These are phyloP conservation scores for Nigrospora sphaerica DNA, from an alignment of 2,329 filamentous ascomycete species.

Conservation along the genomic window DNA sequence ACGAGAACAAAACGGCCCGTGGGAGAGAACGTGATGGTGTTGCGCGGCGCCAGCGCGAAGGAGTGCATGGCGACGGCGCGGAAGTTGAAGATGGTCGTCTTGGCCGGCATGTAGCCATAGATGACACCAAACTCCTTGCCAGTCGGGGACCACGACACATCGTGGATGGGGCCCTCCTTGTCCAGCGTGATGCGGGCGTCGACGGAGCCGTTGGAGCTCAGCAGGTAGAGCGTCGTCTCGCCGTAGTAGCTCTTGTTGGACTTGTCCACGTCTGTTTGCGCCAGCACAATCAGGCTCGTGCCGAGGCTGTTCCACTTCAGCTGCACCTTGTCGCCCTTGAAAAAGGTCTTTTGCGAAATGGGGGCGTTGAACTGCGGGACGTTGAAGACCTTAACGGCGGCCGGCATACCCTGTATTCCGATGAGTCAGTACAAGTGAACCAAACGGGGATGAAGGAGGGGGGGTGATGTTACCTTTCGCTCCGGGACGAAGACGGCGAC, in stretches of 20 bases:
- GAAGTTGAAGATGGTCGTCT: slow-evolving; percentile 95
- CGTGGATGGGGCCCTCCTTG: slow-evolving; percentile 96
- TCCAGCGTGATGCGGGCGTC: slow-evolving; percentile 89
- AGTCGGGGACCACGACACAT: slow-evolving; percentile 97
- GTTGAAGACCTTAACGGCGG: slow-evolving; percentile 88
- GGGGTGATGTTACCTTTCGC: slow-evolving; percentile 62
- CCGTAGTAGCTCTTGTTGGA: slow-evolving; percentile 99
- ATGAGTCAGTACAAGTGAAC: slow-evolving; percentile 13
- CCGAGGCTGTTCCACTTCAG: slow-evolving; percentile 95
- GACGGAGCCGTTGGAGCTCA: slow-evolving; percentile 85
- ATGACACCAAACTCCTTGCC: slow-evolving; percentile 96
- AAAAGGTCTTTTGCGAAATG: slow-evolving; percentile 96
- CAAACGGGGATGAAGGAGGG: not conserved
- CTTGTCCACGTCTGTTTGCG: slow-evolving; percentile 96
- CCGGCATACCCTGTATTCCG: slow-evolving; percentile 71
- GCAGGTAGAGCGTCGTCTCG: slow-evolving; percentile 92
- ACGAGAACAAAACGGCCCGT: slow-evolving; percentile 89
- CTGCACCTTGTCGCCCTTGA: slow-evolving; percentile 98
- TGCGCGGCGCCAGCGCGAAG: slow-evolving; percentile 82
- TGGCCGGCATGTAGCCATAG: slow-evolving; percentile 98
- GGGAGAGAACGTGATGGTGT: slow-evolving; percentile 92
- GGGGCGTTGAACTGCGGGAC: slow-evolving; percentile 78
- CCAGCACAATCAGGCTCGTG: slow-evolving; percentile 86
- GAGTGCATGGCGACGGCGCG: slow-evolving; percentile 75
- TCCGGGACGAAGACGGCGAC: slow-evolving; percentile 94